These are phyloP conservation scores for Mortierella sp. DNA, from an alignment of 371 early-diverging fungal species.

Conservation along the genomic window DNA sequence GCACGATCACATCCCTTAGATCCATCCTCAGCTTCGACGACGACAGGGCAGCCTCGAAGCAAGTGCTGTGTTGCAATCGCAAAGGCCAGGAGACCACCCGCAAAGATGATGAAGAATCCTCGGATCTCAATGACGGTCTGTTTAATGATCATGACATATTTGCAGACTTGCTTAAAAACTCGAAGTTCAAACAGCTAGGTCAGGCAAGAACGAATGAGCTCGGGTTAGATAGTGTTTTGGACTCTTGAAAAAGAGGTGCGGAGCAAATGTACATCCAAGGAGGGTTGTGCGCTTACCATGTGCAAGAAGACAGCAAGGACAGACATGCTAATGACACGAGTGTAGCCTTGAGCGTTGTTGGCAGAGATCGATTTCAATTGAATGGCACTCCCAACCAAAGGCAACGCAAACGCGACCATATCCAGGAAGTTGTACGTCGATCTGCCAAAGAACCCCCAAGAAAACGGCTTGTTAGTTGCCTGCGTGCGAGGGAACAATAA, in stretches of 20 bases:
- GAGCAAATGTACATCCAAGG: not conserved
- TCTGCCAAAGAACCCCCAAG: not conserved
- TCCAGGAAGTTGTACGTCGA: slow-evolving; percentile 24
- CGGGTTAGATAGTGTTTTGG: not conserved
- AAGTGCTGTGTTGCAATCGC: slow-evolving; percentile 30
- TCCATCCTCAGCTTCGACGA: not conserved
- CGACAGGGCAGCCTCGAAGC: slow-evolving; percentile 18
- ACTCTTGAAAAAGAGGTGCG: not conserved
- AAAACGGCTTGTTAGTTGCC: not conserved
- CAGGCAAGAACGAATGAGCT: not conserved
- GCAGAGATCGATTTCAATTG: slow-evolving; percentile 9
- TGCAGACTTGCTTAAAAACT: slow-evolving; percentile 32
- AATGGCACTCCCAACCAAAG: slow-evolving; percentile 7
- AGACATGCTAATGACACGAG: slow-evolving; percentile 18
- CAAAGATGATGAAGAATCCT: slow-evolving; percentile 45
- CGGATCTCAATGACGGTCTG: slow-evolving; percentile 24
- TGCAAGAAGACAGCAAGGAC: slow-evolving; percentile 24
- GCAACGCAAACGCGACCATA: slow-evolving; percentile 11
- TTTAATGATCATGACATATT: slow-evolving; percentile 37
- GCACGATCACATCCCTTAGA: not conserved
- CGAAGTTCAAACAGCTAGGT: slow-evolving; percentile 44
- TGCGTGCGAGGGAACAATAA: not conserved
- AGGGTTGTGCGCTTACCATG: slow-evolving; percentile 9
- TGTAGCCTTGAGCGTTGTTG: not conserved
- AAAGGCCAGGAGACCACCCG: slow-evolving; percentile 30